These are phyloP conservation scores for Fraxinus americana DNA, from an alignment of 257 asterid genomes.

Conservation along the genomic window DNA sequence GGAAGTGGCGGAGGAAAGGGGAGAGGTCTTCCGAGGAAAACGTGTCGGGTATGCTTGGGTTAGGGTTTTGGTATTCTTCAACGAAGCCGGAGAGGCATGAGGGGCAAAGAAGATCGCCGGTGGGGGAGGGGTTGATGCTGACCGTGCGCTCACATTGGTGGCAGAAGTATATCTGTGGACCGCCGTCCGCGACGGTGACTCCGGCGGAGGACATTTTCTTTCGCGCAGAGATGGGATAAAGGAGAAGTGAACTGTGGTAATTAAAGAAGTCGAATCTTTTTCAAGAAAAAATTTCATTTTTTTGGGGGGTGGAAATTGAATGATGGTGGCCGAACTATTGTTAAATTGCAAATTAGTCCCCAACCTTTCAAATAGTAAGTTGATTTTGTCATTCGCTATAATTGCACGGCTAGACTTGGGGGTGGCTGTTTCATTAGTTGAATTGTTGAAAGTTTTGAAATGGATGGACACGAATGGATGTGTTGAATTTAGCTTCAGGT, in stretches of 20 bases:
- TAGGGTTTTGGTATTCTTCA: constrained; percentile 60
- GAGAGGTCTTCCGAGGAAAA: constrained; percentile 40
- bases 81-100: constrained; percentile 68
- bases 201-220: constrained; percentile 60
- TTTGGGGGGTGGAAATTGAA: no score
- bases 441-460: no score
- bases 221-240: background rate
- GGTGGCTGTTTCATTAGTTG: no score
- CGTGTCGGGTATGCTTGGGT: constrained; percentile 30
- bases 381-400: no score
- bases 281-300: no score
- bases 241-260: background rate
- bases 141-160: constrained; percentile 66
- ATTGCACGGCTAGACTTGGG: no score
- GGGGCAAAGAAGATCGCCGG: constrained; percentile 64
- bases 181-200: constrained; percentile 56
- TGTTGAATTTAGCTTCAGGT: no score
- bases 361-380: no score
- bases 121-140: constrained; percentile 49
- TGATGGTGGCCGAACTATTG: no score
- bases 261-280: background rate
- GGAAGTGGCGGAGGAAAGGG: constrained; percentile 39
- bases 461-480: no score
- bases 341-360: no score
- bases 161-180: constrained; percentile 72